Percentiles rank a stretch among this genome's conserved stretches.
Evolutionary conservation across 2,329 filamentous ascomycete genomes (phyloP).

Genomic region (Cercospora sp.): DNA sequence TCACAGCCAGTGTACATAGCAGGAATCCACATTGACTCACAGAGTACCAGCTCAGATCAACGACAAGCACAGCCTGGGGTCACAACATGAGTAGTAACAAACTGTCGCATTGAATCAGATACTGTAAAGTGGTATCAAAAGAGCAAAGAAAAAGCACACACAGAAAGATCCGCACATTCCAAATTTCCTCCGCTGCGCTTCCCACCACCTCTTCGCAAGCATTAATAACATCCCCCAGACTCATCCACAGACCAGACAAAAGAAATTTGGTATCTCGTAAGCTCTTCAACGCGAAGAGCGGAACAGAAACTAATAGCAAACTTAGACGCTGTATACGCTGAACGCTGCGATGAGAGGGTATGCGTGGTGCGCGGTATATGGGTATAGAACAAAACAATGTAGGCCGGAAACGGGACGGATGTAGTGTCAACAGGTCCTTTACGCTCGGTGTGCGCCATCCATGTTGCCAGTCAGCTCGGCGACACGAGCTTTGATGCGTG

Average conservation of each 20-base stretch:
- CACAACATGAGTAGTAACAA: neutral
- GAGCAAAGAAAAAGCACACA: neutral
- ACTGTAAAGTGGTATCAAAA: constrained; percentile 11
- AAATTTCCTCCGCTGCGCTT: neutral
- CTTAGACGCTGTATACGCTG: constrained; percentile 11
- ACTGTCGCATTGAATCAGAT: constrained; percentile 2
- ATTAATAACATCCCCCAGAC: neutral
- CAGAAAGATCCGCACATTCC: constrained; percentile 4
- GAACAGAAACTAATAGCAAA: constrained; percentile 1
- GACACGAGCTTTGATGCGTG: constrained; percentile 95
- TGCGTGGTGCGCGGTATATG: constrained; percentile 4
- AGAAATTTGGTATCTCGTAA: constrained; percentile 8
- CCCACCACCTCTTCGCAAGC: constrained; percentile 4
- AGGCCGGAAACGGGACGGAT: neutral
- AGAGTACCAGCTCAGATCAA: neutral
- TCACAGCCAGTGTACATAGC: neutral
- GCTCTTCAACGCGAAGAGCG: neutral
- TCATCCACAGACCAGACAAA: neutral
- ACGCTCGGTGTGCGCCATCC: constrained; percentile 23
- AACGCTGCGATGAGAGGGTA: constrained; percentile 10
- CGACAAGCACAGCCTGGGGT: neutral
- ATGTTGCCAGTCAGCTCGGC: constrained; percentile 72
- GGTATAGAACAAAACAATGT: constrained; percentile 11
- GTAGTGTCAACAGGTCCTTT: constrained; percentile 1
- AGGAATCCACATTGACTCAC: neutral